These are phyloP conservation scores for Fusarium longipes DNA, from an alignment of 2,329 filamentous ascomycete species.

Conservation along the genomic window DNA sequence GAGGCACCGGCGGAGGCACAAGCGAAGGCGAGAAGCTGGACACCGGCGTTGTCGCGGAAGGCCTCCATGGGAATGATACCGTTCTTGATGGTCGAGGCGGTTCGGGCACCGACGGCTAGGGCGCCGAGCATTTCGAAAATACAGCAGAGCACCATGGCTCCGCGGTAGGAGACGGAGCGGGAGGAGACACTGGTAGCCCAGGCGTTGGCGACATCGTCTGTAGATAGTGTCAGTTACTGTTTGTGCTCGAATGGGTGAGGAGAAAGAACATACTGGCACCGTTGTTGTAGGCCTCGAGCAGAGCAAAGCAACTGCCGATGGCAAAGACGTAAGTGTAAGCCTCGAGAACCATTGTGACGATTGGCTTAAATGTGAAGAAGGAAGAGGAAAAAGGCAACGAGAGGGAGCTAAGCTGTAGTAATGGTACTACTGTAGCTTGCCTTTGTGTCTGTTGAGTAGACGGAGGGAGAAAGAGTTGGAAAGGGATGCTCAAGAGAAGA, in stretches of 20 bases:
- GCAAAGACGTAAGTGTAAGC: slow-evolving; percentile 78
- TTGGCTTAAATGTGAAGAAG: not conserved
- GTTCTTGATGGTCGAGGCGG: slow-evolving; percentile 83
- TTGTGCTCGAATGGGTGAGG: not conserved
- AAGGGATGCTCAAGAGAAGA: slow-evolving; percentile 32
- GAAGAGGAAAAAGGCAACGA: not conserved
- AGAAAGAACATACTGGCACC: slow-evolving; percentile 72
- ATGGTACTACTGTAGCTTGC: slow-evolving; percentile 10
- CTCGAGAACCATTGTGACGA: slow-evolving; percentile 65
- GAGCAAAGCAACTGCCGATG: slow-evolving; percentile 80
- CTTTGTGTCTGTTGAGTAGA: not conserved
- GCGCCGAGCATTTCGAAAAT: slow-evolving; percentile 77
- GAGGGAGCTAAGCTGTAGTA: slow-evolving; percentile 18
- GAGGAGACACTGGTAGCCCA: slow-evolving; percentile 86
- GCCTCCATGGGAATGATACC: slow-evolving; percentile 72
- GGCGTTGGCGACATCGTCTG: slow-evolving; percentile 85
- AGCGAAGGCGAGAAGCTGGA: slow-evolving; percentile 75
- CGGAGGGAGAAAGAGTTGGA: slow-evolving; percentile 10
- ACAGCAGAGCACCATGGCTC: slow-evolving; percentile 74
- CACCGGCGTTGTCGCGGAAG: slow-evolving; percentile 70
- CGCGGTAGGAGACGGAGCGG: slow-evolving; percentile 76
- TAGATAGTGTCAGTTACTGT: slow-evolving; percentile 13
- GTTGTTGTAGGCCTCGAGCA: slow-evolving; percentile 83
- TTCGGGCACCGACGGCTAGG: slow-evolving; percentile 74
- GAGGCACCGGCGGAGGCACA: slow-evolving; percentile 73